These are phyloP conservation scores for Hypholoma fasciculare DNA, from an alignment of 768 basidiomycete species.

Conservation along the genomic window DNA sequence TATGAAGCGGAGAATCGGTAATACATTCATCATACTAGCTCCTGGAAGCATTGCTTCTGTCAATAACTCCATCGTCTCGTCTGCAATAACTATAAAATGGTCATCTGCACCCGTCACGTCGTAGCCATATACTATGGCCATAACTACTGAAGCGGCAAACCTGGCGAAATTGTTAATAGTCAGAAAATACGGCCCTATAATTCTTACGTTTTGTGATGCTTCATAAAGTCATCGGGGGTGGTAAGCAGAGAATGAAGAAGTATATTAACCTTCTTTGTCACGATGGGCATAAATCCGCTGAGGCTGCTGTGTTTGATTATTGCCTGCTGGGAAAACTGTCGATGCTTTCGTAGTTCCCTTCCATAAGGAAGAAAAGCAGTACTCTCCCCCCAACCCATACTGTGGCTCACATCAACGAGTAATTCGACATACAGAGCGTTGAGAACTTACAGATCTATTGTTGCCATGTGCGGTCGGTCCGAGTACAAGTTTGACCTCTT, in stretches of 20 bases:
- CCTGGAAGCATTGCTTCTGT: background rate
- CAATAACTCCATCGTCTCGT: background rate
- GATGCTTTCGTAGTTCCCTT: conserved; percentile 26
- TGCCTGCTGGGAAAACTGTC: conserved; percentile 26
- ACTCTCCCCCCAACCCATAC: conserved; percentile 32
- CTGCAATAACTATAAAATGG: background rate
- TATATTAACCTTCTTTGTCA: conserved; percentile 21
- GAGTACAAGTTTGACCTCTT: conserved; percentile 22
- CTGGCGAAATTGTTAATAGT: background rate
- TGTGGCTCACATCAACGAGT: conserved; percentile 4
- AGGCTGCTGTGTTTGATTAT: conserved; percentile 20
- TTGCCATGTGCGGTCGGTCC: conserved; percentile 17
- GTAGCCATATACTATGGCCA: background rate
- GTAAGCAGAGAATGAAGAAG: conserved; percentile 10
- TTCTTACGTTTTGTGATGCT: conserved; percentile 9
- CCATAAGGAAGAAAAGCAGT: conserved; percentile 27
- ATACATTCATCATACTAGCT: background rate
- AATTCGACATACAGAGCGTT: background rate
- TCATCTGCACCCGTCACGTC: background rate
- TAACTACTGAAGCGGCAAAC: background rate
- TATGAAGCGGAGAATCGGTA: background rate
- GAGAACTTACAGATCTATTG: conserved; percentile 20
- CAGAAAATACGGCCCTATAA: background rate
- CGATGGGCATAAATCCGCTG: conserved; percentile 18
- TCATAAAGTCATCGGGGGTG: conserved; percentile 9